These are phyloP conservation scores for Pseudotulostoma volvatum DNA, from an alignment of 495 filamentous ascomycete species.

Conservation along the genomic window DNA sequence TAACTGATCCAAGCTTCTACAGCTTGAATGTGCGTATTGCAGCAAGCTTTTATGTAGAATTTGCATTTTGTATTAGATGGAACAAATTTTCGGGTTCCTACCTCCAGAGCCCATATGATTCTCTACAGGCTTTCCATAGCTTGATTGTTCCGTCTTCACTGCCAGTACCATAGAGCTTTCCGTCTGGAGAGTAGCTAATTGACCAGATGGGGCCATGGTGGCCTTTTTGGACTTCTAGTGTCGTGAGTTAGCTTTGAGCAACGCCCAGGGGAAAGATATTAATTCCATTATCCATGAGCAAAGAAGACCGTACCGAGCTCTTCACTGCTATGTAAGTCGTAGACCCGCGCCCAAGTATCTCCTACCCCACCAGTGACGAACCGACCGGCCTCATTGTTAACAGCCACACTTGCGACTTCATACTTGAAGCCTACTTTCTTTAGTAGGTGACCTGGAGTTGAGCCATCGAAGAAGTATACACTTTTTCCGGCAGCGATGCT, in stretches of 20 bases:
- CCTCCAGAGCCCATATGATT: slow-evolving; percentile 53
- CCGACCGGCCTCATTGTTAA: slow-evolving; percentile 64
- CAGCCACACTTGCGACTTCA: slow-evolving; percentile 74
- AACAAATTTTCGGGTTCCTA: too few species aligned
- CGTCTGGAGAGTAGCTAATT: slow-evolving; percentile 82
- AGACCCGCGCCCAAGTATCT: slow-evolving; percentile 90
- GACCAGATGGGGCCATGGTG: slow-evolving; percentile 98
- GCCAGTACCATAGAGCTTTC: slow-evolving; percentile 86
- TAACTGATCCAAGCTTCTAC: too few species aligned
- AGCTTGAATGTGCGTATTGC: too few species aligned
- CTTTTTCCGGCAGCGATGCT: slow-evolving; percentile 63
- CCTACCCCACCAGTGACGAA: slow-evolving; percentile 71
- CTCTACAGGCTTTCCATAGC: slow-evolving; percentile 60
- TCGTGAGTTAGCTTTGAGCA: slow-evolving; percentile 18
- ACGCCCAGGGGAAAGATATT: too few species aligned
- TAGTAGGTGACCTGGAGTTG: slow-evolving; percentile 47
- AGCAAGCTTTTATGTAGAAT: too few species aligned
- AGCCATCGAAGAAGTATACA: slow-evolving; percentile 83
- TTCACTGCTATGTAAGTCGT: slow-evolving; percentile 63
- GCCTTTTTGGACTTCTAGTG: slow-evolving; percentile 74
- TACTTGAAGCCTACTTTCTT: slow-evolving; percentile 62
- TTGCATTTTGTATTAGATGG: too few species aligned
- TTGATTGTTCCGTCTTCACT: slow-evolving; percentile 98
- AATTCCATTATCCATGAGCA: neutral
- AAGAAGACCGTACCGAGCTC: slow-evolving; percentile 44